Conservation (phyloP, 139 green algal species). For the Coelastrella sp. region DNA sequence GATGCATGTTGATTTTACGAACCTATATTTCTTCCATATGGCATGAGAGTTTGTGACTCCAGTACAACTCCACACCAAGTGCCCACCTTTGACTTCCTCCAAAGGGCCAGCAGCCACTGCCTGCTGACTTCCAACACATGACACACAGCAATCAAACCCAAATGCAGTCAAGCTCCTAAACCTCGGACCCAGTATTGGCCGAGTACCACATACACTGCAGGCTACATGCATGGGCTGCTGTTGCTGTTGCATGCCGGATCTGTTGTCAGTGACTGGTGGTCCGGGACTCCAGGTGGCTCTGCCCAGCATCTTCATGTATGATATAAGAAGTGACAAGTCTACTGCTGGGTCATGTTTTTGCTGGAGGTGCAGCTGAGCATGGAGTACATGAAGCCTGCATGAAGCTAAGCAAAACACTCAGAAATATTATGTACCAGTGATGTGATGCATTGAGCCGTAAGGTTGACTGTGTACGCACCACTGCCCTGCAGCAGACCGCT, state of each 20-base stretch:
- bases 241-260: constrained; percentile 32
- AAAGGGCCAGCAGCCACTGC: not conserved
- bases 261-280: constrained; percentile 3
- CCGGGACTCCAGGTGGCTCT: not conserved
- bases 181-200: constrained; percentile 10
- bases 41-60: no score
- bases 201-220: not conserved
- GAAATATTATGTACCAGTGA: not conserved
- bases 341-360: not conserved
- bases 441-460: no score
- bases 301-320: constrained; percentile 25
- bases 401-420: not conserved
- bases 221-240: constrained; percentile 28
- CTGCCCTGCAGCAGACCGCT: no score
- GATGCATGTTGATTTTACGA: no score
- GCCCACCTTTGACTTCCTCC: constrained; percentile 24
- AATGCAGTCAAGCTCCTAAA: not conserved
- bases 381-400: not conserved
- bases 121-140: not conserved
- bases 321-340: not conserved
- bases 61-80: not conserved
- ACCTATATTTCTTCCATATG: no score
- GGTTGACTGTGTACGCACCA: no score
- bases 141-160: not conserved
- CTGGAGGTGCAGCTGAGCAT: constrained; percentile 22